These are phyloP conservation scores for Sisymbrium irio DNA, from an alignment of 345 rosid species.

Conservation along the genomic window DNA sequence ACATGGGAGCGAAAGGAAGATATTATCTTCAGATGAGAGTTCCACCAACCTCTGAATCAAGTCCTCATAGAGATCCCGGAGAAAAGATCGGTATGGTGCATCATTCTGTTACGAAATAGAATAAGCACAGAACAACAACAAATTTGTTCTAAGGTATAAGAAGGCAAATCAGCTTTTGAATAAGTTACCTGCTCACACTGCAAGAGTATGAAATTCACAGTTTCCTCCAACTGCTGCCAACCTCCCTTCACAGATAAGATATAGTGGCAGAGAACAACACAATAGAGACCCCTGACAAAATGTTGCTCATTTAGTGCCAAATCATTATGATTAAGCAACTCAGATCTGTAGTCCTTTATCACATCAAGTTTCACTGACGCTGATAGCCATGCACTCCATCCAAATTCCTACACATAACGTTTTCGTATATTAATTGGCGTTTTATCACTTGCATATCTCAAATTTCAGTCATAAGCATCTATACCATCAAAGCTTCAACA, in stretches of 20 bases:
- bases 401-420: slow-evolving; percentile 59
- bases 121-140: slow-evolving; percentile 18
- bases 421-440: slow-evolving; percentile 29
- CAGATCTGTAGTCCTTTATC: slow-evolving; percentile 54
- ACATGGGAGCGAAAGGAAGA: slow-evolving; percentile 84
- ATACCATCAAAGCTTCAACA: slow-evolving; percentile 92
- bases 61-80: slow-evolving; percentile 75
- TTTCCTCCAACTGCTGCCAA: slow-evolving; percentile 94
- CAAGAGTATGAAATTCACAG: slow-evolving; percentile 72
- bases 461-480: slow-evolving; percentile 1
- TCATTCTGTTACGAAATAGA: slow-evolving; percentile 52
- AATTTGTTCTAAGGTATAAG: background rate
- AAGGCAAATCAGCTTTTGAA: background rate
- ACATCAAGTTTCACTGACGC: slow-evolving; percentile 70
- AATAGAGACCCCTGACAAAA: slow-evolving; percentile 66
- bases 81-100: slow-evolving; percentile 50
- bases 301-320: slow-evolving; percentile 54
- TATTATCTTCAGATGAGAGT: slow-evolving; percentile 72
- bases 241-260: slow-evolving; percentile 85
- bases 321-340: slow-evolving; percentile 41
- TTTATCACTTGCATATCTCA: slow-evolving; percentile 9
- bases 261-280: slow-evolving; percentile 81
- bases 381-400: slow-evolving; percentile 90
- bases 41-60: slow-evolving; percentile 69
- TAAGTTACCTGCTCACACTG: slow-evolving; percentile 63